Percentiles rank a stretch among this genome's conserved stretches.
Evolutionary conservation across 768 basidiomycete genomes (phyloP).

Genomic region (Leccinum barrowsii): DNA sequence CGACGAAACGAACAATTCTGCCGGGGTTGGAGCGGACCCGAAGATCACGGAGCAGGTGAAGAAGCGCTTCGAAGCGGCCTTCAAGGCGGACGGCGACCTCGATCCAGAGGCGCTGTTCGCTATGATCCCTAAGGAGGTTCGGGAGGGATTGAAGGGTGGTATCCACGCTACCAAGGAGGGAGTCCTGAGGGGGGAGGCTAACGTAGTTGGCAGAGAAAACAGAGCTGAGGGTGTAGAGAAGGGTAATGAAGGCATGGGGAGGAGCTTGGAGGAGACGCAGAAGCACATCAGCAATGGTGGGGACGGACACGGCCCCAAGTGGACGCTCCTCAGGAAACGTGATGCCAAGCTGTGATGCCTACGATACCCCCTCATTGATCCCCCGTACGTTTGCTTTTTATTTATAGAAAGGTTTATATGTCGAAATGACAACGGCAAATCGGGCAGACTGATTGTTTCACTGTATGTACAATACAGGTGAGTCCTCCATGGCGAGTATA

Average conservation of each 20-base stretch:
- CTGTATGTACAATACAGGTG: too few species aligned
- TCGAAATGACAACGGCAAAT: too few species aligned
- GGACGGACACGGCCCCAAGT: constrained; percentile 10
- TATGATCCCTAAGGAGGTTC: constrained; percentile 10
- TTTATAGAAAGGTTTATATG: not conserved
- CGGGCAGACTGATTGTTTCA: too few species aligned
- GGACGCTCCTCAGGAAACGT: constrained; percentile 10
- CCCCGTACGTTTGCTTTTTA: not conserved
- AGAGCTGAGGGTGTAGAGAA: constrained; percentile 3
- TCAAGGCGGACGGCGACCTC: constrained; percentile 1
- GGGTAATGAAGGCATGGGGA: constrained; percentile 7
- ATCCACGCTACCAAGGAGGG: constrained; percentile 5
- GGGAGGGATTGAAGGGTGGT: constrained; percentile 1
- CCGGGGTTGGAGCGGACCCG: constrained; percentile 15
- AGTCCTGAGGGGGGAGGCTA: not conserved
- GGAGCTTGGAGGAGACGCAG: constrained; percentile 13
- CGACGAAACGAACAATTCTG: constrained; percentile 17
- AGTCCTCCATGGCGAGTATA: too few species aligned
- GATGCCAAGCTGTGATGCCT: constrained; percentile 23
- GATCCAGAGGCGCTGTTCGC: constrained; percentile 5
- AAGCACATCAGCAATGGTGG: constrained; percentile 3
- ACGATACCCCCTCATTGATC: constrained; percentile 7
- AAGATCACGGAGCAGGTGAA: constrained; percentile 8
- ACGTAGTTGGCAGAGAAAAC: not conserved
- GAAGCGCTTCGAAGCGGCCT: constrained; percentile 9